Evolutionary conservation across 306 rosid species (phyloP), one percentile per base, ranked within the genome.

Genomic region (Heteromeles arbutifolia): DNA sequence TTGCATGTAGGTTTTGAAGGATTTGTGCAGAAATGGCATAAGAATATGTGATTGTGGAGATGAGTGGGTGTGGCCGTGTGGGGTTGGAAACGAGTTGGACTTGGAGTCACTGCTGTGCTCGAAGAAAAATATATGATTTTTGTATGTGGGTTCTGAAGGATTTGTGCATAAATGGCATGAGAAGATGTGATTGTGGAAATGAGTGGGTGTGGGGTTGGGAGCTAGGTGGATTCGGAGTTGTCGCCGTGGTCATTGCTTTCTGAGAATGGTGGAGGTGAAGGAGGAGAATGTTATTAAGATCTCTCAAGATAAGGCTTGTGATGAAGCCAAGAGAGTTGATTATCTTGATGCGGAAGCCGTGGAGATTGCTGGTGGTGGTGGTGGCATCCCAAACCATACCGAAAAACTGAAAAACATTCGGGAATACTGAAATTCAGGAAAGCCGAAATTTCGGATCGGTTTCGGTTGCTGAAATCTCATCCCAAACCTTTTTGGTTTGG

Each of bases 261-360:
- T 58, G 90, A 76, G 50, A 77, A 61, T 48, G 89, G 81, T 18
- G 81, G 85, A 4, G 77, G 79, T 31, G 87, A 80, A 10, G 80
- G 87, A 5, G 79, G 79, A 73, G 87, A 87, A 78, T 87, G 85
- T 77, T 85, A 76, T 81, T 96, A 90, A 50, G 97, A 56, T 74
- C 90, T 78, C 32, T 90, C 29, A 89, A 96, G 66, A 87, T n/a
- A 93, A 80, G 87, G 82, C 91, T 95, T 59, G 71, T 78, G 15
- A 92, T 92, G 90, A 92, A 84, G 85, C 90, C 74, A 95, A 71
- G 82, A 86, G 96, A 63, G 90, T 85, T 80, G 96, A 92, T 74
- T 95, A 95, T 28, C 88, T 95, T 84, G 97, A 92, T 79, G 95
- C 87, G 71, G 97, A 95, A 81, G 95, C 98, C 70, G 82, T 95